Base-by-base conservation (phyloP, 2,329 filamentous ascomycete species). In the Ambrosiella beaveri region DNA sequence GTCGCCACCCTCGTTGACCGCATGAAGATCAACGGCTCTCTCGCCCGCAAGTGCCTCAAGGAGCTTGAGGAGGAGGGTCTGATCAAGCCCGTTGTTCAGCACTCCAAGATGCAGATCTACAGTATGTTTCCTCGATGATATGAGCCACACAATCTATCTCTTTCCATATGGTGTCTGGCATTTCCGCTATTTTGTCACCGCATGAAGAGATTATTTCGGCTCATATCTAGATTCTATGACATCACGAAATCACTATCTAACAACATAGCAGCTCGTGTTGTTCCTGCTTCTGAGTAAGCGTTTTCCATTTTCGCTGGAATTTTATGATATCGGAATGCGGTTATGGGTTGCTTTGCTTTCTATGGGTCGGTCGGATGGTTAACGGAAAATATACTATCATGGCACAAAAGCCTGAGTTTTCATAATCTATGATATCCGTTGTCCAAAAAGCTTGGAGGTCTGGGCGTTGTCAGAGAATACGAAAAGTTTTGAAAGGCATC, bases 21-120 rank as follows among this genome's bases (percentile, higher is more conserved):
- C 76, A 84, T 98, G 76, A 98, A 98, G 89, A 94, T 98, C 82
- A 98, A 98, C 81, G 94, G 93, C 71, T 95, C 88, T 68, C 80
- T 98, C 71, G 93, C 93, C 67, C 85, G 93, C 71, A 79, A 81
- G 77, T 91, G 88, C 75, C 79, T 97, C 66, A 79, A 79, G 72
- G 91, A 97, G 72, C 81, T 97, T 68, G 91, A 97, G 85, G 88
- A 94, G 81, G 93, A 90, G 83, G 93, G 91, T 69, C 82, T 88
- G 75, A 98, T 98, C 80, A 95, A 93, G 85, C 91, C 94, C 76
- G 81, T 98, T 69, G 88, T 97, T 66, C 82, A 82, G 66, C 94
- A 98, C 83, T 91, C 85, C 79, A 93, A 90, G 81, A 85, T 95
- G 82, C 88, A 85, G 81, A 95, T 98, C 79, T 98, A 96, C 87